Conservation (phyloP, 441 rosid species). For the Adansonia madagascariensis region DNA sequence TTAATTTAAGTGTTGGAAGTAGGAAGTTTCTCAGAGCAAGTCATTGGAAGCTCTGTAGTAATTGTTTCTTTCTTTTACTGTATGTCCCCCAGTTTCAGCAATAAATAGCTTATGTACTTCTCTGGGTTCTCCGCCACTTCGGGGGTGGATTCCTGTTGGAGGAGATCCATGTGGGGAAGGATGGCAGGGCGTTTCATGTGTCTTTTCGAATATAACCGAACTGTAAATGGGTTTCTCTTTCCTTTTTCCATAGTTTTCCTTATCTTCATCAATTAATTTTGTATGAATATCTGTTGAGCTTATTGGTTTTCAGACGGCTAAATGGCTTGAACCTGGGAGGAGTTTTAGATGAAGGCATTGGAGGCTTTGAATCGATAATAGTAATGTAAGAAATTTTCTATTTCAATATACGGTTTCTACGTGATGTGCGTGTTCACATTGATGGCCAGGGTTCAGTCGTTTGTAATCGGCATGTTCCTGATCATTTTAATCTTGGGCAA, state of each 20-base stretch:
- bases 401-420: neutral
- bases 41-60: neutral
- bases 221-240: conserved; percentile 49
- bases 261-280: conserved; percentile 12
- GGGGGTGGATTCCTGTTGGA: conserved; percentile 75
- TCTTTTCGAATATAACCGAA: conserved; percentile 68
- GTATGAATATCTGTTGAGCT: conserved; percentile 21
- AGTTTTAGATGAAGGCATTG: conserved; percentile 50
- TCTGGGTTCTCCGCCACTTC: conserved; percentile 65
- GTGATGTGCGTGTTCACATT: conserved; percentile 11
- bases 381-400: conserved; percentile 53
- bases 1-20: conserved; percentile 7
- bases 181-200: conserved; percentile 92
- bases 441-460: neutral
- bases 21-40: conserved; percentile 5
- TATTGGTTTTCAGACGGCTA: conserved; percentile 61
- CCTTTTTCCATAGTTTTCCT: conserved; percentile 1
- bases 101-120: conserved; percentile 64
- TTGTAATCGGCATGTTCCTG: too few species aligned
- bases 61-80: neutral
- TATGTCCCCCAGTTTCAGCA: conserved; percentile 58
- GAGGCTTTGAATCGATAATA: conserved; percentile 60
- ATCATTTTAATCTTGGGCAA: neutral
- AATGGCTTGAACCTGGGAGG: conserved; percentile 67
- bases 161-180: conserved; percentile 93